Evolutionary conservation across 2,329 filamentous ascomycete species (phyloP).

Genomic region (Aspergillus sp.): DNA sequence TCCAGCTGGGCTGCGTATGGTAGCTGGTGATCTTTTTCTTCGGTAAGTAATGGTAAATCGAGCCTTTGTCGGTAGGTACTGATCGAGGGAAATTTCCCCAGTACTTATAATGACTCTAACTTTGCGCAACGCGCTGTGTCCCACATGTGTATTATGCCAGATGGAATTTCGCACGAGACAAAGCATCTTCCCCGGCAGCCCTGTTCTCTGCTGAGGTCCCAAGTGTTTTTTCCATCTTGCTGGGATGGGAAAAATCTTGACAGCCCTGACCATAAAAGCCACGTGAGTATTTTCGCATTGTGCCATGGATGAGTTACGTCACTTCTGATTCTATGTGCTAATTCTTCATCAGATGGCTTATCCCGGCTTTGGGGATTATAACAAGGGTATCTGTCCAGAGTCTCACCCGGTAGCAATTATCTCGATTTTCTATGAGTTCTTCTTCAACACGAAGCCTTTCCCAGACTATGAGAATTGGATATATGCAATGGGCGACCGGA

Average conservation of each 20-base stretch:
- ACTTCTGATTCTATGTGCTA: too few species aligned
- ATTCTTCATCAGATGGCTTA: conserved; percentile 23
- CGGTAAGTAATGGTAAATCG: conserved; percentile 6
- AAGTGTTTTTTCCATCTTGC: conserved; percentile 35
- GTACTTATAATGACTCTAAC: conserved; percentile 12
- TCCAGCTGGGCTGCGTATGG: conserved; percentile 17
- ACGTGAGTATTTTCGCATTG: conserved; percentile 16
- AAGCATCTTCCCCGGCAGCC: conserved; percentile 60
- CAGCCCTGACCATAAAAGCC: conserved; percentile 26
- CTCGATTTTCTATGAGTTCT: conserved; percentile 58
- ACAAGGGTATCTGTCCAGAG: conserved; percentile 26
- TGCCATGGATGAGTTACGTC: too few species aligned
- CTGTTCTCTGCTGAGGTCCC: conserved; percentile 22
- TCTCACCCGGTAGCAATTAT: conserved; percentile 52
- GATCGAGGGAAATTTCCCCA: not conserved
- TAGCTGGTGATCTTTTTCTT: conserved; percentile 15
- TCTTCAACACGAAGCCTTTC: conserved; percentile 51
- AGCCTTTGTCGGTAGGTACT: too few species aligned
- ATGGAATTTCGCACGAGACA: conserved; percentile 40
- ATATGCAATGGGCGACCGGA: conserved; percentile 45
- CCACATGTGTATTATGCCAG: conserved; percentile 53
- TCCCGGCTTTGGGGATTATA: conserved; percentile 27
- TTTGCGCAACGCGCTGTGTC: conserved; percentile 45
- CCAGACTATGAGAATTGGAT: conserved; percentile 42
- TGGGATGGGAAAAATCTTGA: conserved; percentile 33